These are phyloP conservation scores for Spizellomyces sp. DNA, from an alignment of 192 early-diverging fungal genomes.

Conservation along the genomic window DNA sequence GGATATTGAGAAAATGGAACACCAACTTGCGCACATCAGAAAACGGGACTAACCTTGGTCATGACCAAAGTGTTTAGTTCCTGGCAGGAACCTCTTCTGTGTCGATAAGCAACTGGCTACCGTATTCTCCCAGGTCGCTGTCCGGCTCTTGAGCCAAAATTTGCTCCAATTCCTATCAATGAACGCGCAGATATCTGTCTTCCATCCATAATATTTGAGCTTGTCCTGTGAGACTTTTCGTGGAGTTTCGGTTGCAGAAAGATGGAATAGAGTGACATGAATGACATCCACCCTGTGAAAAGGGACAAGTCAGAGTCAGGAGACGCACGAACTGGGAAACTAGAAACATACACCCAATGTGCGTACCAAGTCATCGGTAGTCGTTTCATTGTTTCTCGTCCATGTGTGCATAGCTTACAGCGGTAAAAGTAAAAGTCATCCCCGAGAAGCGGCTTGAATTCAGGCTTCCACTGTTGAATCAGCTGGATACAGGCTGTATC, in stretches of 20 bases:
- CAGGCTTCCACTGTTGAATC: slow-evolving; percentile 51
- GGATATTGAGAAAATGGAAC: neutral
- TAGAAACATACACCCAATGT: neutral
- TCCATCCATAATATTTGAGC: slow-evolving; percentile 41
- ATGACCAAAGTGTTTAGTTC: slow-evolving; percentile 34
- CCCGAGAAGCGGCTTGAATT: slow-evolving; percentile 58
- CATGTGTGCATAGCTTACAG: slow-evolving; percentile 58
- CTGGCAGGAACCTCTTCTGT: slow-evolving; percentile 40
- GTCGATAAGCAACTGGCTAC: slow-evolving; percentile 61
- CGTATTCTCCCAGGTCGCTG: slow-evolving; percentile 66
- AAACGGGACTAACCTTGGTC: slow-evolving; percentile 14
- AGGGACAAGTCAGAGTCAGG: neutral
- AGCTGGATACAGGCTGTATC: slow-evolving; percentile 53
- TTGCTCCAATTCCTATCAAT: slow-evolving; percentile 68
- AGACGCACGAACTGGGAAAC: neutral
- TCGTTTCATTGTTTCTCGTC: slow-evolving; percentile 59
- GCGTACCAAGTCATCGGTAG: slow-evolving; percentile 54
- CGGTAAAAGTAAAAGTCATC: slow-evolving; percentile 71
- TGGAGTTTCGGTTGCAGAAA: slow-evolving; percentile 49
- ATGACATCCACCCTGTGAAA: slow-evolving; percentile 59
- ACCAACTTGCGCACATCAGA: neutral
- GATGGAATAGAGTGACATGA: slow-evolving; percentile 67
- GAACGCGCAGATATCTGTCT: slow-evolving; percentile 65
- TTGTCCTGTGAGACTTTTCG: slow-evolving; percentile 24
- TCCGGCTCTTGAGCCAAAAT: slow-evolving; percentile 67